phyloP scores from a whole-genome alignment of 1,284 basidiomycete genomes.

The Puccinia hordei region DNA sequence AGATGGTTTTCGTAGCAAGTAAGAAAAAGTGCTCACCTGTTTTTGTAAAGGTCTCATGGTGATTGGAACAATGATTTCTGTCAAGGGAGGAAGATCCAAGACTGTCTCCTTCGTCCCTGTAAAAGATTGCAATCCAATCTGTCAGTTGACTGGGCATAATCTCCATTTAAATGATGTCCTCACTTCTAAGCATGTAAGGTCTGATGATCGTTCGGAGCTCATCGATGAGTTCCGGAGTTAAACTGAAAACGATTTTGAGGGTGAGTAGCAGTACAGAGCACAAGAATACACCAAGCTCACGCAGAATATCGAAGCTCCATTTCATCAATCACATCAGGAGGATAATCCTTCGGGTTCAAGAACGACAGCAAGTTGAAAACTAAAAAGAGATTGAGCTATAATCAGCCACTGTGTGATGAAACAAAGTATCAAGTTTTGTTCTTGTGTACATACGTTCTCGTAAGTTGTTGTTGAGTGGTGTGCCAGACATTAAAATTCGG shows the following conservation, averaged over 20 bases:
- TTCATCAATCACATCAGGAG: constrained; percentile 35
- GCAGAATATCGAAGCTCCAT: constrained; percentile 43
- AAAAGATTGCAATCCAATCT: not conserved
- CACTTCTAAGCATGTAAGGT: constrained; percentile 51
- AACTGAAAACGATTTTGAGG: constrained; percentile 53
- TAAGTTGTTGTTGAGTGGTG: constrained; percentile 94
- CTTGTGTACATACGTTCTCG: constrained; percentile 65
- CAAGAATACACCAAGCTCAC: constrained; percentile 52
- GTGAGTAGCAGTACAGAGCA: constrained; percentile 54
- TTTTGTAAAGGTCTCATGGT: constrained; percentile 86
- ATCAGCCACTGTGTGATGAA: not conserved
- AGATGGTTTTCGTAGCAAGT: not conserved
- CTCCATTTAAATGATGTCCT: not conserved
- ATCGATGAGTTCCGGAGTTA: constrained; percentile 56
- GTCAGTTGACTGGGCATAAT: not conserved
- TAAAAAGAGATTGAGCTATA: not conserved
- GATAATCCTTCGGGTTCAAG: constrained; percentile 33
- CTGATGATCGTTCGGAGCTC: constrained; percentile 47
- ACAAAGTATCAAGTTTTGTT: not conserved
- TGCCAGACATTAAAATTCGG: constrained; percentile 90
- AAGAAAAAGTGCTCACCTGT: constrained; percentile 63
- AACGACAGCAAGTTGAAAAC: constrained; percentile 51
- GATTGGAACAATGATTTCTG: constrained; percentile 78
- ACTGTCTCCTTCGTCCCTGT: constrained; percentile 50
- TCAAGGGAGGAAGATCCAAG: constrained; percentile 55